These are phyloP conservation scores for Panellus pusillus DNA, from an alignment of 768 basidiomycete species.

Conservation along the genomic window DNA sequence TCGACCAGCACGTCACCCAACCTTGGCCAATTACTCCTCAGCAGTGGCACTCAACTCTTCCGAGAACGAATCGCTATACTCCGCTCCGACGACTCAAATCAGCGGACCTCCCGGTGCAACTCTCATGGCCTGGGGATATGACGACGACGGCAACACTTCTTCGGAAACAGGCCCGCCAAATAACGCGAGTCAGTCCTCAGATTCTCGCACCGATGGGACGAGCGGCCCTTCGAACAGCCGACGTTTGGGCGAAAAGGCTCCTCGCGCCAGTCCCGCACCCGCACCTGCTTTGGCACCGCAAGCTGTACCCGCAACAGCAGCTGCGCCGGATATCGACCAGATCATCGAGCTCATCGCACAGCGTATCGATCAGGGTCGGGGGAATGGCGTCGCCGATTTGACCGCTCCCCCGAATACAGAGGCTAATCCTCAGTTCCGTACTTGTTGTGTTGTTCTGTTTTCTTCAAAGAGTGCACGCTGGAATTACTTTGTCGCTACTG, in stretches of 20 bases:
- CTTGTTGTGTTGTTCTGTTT: no score
- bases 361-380: background rate
- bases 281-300: background rate
- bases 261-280: background rate
- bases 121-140: constrained; percentile 1
- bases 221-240: no score
- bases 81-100: constrained; percentile 1
- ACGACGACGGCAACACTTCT: no score
- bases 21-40: background rate
- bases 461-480: no score
- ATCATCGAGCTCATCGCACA: background rate
- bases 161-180: no score
- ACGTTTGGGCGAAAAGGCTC: no score
- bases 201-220: no score
- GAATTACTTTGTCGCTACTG: no score
- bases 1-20: no score
- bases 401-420: constrained; percentile 1
- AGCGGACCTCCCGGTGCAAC: constrained; percentile 1
- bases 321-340: background rate
- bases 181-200: no score
- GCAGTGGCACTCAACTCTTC: background rate
- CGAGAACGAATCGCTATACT: background rate
- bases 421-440: background rate
- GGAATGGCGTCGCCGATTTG: background rate
- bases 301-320: background rate